Evolutionary conservation across 2,329 filamentous ascomycete species (phyloP).

Genomic region (Fusarium tuaranense): DNA sequence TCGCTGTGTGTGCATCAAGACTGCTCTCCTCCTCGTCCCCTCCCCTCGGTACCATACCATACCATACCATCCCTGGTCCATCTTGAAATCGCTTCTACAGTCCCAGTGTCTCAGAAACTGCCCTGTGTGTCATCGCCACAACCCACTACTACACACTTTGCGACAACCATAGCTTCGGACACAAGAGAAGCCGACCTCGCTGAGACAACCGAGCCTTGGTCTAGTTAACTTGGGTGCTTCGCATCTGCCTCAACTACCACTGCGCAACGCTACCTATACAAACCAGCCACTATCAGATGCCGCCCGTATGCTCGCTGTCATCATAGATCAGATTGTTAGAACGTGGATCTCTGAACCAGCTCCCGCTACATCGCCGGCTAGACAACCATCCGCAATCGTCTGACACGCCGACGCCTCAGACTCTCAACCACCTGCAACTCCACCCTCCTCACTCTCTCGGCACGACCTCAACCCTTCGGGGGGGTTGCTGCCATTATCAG

Average conservation of each 20-base stretch:
- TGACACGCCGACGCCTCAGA: slow-evolving; percentile 32
- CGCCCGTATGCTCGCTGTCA: slow-evolving; percentile 62
- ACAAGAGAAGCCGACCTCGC: slow-evolving; percentile 28
- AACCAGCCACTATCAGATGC: slow-evolving; percentile 47
- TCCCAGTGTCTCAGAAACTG: slow-evolving; percentile 35
- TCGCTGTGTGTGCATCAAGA: slow-evolving; percentile 27
- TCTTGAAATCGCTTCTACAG: slow-evolving; percentile 29
- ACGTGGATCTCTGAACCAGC: slow-evolving; percentile 49
- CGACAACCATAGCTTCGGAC: slow-evolving; percentile 34
- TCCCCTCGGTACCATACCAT: slow-evolving; percentile 11
- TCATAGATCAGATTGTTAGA: slow-evolving; percentile 37
- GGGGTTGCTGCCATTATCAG: slow-evolving; percentile 21
- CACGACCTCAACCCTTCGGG: slow-evolving; percentile 26
- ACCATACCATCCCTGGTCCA: slow-evolving; percentile 21
- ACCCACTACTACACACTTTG: slow-evolving; percentile 20
- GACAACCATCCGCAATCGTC: slow-evolving; percentile 31
- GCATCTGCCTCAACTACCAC: neutral
- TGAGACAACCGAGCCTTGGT: slow-evolving; percentile 41
- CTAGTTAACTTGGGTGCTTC: neutral
- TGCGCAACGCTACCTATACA: slow-evolving; percentile 29
- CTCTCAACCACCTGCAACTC: slow-evolving; percentile 4
- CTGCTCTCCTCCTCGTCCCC: slow-evolving; percentile 15
- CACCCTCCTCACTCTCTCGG: slow-evolving; percentile 20
- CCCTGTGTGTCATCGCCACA: neutral
- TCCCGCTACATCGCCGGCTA: slow-evolving; percentile 46